phyloP scores from a whole-genome alignment of 495 filamentous ascomycete genomes.

The Xanthoparmelia taractica region DNA sequence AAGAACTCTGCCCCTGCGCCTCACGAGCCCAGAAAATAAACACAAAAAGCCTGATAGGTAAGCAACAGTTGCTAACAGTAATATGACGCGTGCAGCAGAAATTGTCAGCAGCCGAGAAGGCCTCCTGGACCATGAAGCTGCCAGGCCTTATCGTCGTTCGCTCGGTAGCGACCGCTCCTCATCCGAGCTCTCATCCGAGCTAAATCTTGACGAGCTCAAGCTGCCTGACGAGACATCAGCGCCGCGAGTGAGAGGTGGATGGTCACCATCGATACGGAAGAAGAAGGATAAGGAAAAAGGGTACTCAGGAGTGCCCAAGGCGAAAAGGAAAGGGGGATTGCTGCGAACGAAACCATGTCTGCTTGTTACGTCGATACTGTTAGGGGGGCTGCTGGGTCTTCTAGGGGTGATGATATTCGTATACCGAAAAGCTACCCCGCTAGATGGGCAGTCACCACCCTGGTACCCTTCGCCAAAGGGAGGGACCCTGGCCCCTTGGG shows the following conservation, averaged over 20 bases:
- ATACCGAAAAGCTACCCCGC: slow-evolving; percentile 11
- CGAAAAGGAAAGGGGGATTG: slow-evolving; percentile 20
- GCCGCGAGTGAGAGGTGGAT: slow-evolving; percentile 17
- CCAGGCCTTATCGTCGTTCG: slow-evolving; percentile 33
- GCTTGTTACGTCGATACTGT: slow-evolving; percentile 14
- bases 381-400: slow-evolving; percentile 13
- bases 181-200: slow-evolving; percentile 17
- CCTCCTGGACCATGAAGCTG: slow-evolving; percentile 15
- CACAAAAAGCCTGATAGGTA: background rate
- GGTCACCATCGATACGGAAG: slow-evolving; percentile 12
- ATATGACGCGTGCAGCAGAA: slow-evolving; percentile 16
- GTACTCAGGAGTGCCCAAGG: background rate
- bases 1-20: background rate
- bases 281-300: slow-evolving; percentile 11
- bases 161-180: slow-evolving; percentile 26
- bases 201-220: slow-evolving; percentile 17
- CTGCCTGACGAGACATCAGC: slow-evolving; percentile 3
- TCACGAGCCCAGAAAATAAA: background rate
- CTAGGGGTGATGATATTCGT: slow-evolving; percentile 9
- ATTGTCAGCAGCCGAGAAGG: slow-evolving; percentile 18
- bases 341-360: slow-evolving; percentile 17
- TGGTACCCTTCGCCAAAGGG: slow-evolving; percentile 83
- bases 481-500: slow-evolving; percentile 67
- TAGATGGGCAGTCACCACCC: slow-evolving; percentile 47
- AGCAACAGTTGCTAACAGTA: background rate